These are phyloP conservation scores for Neofusicoccum parvum DNA, from an alignment of 2,329 filamentous ascomycete genomes.

Conservation along the genomic window DNA sequence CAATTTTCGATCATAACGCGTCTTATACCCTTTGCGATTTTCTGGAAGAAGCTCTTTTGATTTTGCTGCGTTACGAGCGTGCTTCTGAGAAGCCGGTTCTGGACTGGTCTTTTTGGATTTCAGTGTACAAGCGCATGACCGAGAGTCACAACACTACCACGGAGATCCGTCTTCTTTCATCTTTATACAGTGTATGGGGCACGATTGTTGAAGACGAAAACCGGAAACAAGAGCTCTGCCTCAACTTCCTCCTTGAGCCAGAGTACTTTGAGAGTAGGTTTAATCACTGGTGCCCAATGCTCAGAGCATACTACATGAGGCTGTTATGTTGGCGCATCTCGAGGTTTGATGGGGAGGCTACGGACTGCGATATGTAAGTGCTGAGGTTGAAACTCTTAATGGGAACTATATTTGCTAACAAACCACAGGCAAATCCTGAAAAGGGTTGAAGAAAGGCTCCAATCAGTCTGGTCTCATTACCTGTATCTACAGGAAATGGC, in stretches of 20 bases:
- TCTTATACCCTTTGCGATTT: constrained; percentile 93
- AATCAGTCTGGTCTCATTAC: constrained; percentile 77
- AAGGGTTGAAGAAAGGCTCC: constrained; percentile 67
- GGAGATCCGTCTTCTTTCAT: constrained; percentile 80
- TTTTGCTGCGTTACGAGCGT: constrained; percentile 64
- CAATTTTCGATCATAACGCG: constrained; percentile 77
- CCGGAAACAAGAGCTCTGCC: constrained; percentile 70
- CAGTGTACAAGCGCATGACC: constrained; percentile 77
- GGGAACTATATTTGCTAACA: constrained; percentile 26
- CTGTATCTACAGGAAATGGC: constrained; percentile 72
- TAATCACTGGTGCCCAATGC: constrained; percentile 95
- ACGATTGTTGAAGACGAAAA: constrained; percentile 65
- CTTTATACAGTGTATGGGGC: constrained; percentile 80
- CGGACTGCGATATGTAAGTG: constrained; percentile 68
- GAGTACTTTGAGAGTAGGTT: constrained; percentile 79
- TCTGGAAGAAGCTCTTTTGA: constrained; percentile 75
- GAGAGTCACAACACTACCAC: constrained; percentile 86
- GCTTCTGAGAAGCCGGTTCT: constrained; percentile 52
- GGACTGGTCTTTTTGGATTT: constrained; percentile 84
- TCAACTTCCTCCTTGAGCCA: constrained; percentile 74
- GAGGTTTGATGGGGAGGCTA: constrained; percentile 68
- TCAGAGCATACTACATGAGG: constrained; percentile 89
- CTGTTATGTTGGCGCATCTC: constrained; percentile 87
- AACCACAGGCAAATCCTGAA: constrained; percentile 67
- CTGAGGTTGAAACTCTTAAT: not conserved